Conservation (phyloP, 2,329 filamentous ascomycete genomes). For the Fusarium verrucosum region DNA sequence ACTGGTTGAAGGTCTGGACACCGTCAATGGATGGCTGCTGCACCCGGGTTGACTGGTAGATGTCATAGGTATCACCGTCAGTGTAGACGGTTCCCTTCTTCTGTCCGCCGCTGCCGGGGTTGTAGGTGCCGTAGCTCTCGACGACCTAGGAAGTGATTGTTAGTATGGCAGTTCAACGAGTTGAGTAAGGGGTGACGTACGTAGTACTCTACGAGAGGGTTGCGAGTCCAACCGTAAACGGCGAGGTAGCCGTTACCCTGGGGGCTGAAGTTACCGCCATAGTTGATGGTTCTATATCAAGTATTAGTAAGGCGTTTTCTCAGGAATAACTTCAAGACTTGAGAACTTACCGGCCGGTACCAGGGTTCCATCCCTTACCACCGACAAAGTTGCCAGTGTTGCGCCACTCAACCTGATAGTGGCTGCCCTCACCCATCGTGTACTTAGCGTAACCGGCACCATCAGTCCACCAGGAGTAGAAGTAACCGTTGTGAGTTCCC, state of each 20-base stretch:
- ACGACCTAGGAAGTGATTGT: neutral
- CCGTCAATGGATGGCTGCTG: constrained; percentile 12
- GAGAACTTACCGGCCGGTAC: constrained; percentile 7
- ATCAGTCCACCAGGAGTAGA: constrained; percentile 26
- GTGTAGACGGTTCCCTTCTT: constrained; percentile 13
- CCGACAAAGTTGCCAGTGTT: constrained; percentile 26
- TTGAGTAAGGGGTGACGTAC: neutral
- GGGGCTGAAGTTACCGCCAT: constrained; percentile 9
- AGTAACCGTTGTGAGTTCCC: constrained; percentile 14
- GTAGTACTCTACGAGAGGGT: constrained; percentile 19
- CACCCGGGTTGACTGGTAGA: constrained; percentile 1
- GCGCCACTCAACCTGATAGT: constrained; percentile 9
- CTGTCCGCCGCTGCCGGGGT: neutral
- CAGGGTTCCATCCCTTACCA: constrained; percentile 20
- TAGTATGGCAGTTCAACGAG: fast-evolving
- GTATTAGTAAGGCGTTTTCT: neutral
- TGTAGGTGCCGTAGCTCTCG: constrained; percentile 7
- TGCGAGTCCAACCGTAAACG: constrained; percentile 17
- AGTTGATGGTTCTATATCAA: constrained; percentile 6
- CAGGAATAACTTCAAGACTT: fast-evolving
- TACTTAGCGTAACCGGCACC: constrained; percentile 15
- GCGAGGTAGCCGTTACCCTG: constrained; percentile 17
- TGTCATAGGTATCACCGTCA: constrained; percentile 14
- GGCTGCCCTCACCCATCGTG: constrained; percentile 2
- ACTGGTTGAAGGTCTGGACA: constrained; percentile 6